phyloP scores from a whole-genome alignment of 352 stramenopile species.

The Phytophthora quininea region DNA sequence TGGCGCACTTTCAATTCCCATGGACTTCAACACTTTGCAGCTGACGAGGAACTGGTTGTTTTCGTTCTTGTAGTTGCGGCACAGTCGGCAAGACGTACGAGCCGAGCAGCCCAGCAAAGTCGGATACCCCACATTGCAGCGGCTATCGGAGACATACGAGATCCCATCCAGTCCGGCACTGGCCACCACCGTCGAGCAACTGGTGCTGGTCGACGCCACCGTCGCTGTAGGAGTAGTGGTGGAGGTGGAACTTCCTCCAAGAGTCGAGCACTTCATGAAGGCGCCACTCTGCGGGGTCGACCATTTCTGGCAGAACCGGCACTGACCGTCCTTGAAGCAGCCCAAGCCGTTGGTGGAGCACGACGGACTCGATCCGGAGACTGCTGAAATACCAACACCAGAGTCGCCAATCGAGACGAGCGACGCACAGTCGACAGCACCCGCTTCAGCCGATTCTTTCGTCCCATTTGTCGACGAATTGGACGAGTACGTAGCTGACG shows the following conservation, averaged over 20 bases:
- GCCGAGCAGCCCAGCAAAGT: conserved; percentile 47
- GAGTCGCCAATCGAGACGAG: conserved; percentile 34
- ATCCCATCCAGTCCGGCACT: conserved; percentile 41
- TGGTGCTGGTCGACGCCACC: conserved; percentile 24
- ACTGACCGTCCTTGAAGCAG: conserved; percentile 30
- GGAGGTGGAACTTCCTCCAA: conserved; percentile 11
- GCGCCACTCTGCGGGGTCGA: conserved; percentile 27
- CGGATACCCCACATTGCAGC: conserved; percentile 39
- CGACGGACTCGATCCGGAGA: conserved; percentile 20
- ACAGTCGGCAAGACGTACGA: conserved; percentile 57
- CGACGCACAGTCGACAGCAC: conserved; percentile 25
- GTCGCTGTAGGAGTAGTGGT: conserved; percentile 20
- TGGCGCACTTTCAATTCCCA: conserved; percentile 12
- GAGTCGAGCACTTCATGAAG: conserved; percentile 30
- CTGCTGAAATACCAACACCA: conserved; percentile 34
- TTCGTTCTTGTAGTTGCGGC: conserved; percentile 62
- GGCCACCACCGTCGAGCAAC: conserved; percentile 34
- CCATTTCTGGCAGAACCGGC: conserved; percentile 49
- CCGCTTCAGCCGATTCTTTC: not conserved
- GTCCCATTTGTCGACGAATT: not conserved
- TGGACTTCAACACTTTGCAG: conserved; percentile 54
- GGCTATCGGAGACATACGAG: conserved; percentile 49
- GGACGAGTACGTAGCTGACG: not conserved
- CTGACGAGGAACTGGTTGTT: conserved; percentile 60
- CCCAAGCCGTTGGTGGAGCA: conserved; percentile 35